Percentiles rank a stretch among this genome's conserved stretches.
Conservation (phyloP, 257 asterid genomes). For the Paraleonurus japonicus region DNA sequence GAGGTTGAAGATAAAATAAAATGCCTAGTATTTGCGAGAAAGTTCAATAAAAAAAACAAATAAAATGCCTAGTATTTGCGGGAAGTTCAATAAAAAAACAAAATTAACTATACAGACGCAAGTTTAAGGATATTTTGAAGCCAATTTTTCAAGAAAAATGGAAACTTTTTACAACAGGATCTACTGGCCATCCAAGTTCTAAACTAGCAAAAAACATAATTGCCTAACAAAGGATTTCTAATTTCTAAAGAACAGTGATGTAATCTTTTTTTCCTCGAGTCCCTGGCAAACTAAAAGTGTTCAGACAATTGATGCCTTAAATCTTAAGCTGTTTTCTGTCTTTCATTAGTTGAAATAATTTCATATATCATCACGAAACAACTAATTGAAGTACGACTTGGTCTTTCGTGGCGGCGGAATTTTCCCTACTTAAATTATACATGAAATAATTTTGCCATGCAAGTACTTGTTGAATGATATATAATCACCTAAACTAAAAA, state of each 20-base stretch:
- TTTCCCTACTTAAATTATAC: background rate
- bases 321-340: background rate
- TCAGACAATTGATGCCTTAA: background rate
- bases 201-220: background rate
- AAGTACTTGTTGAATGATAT: background rate
- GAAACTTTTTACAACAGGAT: slow-evolving; percentile 4
- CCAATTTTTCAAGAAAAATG: slow-evolving; percentile 1
- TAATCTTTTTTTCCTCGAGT: background rate
- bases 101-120: background rate
- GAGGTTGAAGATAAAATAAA: background rate
- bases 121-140: slow-evolving; percentile 2
- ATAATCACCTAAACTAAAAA: background rate
- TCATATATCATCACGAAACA: background rate
- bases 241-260: background rate
- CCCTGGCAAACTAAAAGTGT: background rate
- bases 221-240: background rate
- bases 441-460: slow-evolving; percentile 3
- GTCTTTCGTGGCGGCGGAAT: background rate
- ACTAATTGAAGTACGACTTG: background rate
- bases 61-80: background rate
- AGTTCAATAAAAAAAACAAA: no score
- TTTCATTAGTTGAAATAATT: background rate
- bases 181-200: background rate
- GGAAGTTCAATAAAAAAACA: background rate
- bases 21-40: no score